Conservation (phyloP, 2,329 filamentous ascomycete species). For the Exophiala viscosa region DNA sequence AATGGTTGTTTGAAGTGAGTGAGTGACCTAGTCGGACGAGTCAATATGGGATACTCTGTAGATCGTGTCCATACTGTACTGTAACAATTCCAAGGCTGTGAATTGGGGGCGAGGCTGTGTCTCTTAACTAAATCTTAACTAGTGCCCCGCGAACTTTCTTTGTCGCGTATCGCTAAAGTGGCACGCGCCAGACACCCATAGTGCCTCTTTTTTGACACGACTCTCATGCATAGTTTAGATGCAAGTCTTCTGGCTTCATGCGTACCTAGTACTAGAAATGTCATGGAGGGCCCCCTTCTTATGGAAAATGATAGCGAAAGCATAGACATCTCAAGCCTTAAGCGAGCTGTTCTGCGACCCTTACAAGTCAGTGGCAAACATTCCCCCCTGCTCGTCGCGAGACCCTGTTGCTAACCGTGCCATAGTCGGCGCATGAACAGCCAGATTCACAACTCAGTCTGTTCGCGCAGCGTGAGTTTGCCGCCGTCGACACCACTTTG, state of each 20-base stretch:
- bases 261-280: not conserved
- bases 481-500: conserved; percentile 7
- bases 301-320: conserved; percentile 24
- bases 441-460: conserved; percentile 10
- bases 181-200: too few species aligned
- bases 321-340: conserved; percentile 17
- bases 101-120: too few species aligned
- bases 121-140: too few species aligned
- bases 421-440: conserved; percentile 15
- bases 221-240: too few species aligned
- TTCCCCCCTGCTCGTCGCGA: not conserved
- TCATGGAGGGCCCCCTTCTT: not conserved
- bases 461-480: not conserved
- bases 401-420: conserved; percentile 18
- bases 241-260: too few species aligned
- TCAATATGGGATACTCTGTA: too few species aligned
- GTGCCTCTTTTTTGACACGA: too few species aligned
- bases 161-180: too few species aligned
- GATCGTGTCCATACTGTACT: too few species aligned
- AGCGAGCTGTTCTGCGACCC: conserved; percentile 8
- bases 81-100: too few species aligned
- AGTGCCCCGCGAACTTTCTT: too few species aligned
- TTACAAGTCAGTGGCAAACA: conserved; percentile 9
- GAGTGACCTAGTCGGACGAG: too few species aligned
- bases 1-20: conserved; percentile 15